Evolutionary conservation across 2,329 filamentous ascomycete species (phyloP).

Genomic region (Penicillium sclerotigenum): DNA sequence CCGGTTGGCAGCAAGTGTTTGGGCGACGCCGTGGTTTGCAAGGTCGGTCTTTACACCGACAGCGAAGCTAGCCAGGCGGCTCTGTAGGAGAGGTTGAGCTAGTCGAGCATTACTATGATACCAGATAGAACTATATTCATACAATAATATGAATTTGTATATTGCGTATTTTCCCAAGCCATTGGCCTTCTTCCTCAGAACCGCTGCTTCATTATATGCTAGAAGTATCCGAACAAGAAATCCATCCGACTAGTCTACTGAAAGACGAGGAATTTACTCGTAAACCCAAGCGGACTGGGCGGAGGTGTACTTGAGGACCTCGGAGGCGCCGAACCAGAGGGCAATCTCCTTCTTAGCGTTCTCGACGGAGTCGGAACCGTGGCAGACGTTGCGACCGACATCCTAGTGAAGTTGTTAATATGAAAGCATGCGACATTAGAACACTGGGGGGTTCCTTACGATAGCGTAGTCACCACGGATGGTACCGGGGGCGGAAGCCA

Average conservation of each 20-base stretch:
- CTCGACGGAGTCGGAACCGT: constrained; percentile 98
- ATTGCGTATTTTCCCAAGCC: constrained; percentile 17
- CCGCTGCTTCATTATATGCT: constrained; percentile 16
- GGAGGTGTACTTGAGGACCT: constrained; percentile 80
- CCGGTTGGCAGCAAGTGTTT: constrained; percentile 73
- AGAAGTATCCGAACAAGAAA: constrained; percentile 14
- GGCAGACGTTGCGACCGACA: constrained; percentile 98
- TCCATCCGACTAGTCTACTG: constrained; percentile 14
- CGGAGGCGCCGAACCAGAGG: constrained; percentile 92
- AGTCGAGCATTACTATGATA: constrained; percentile 1
- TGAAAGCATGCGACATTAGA: neutral
- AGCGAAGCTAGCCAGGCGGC: constrained; percentile 36
- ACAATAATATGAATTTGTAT: constrained; percentile 16
- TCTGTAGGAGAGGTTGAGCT: constrained; percentile 36
- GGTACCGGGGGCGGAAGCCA: constrained; percentile 90
- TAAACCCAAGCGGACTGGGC: constrained; percentile 92
- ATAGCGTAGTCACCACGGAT: constrained; percentile 94
- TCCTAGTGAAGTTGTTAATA: constrained; percentile 46
- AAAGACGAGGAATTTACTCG: constrained; percentile 57
- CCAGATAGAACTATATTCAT: constrained; percentile 5
- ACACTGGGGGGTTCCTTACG: constrained; percentile 40
- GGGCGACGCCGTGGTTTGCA: constrained; percentile 92
- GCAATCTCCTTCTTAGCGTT: constrained; percentile 99
- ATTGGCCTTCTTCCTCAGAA: constrained; percentile 13
- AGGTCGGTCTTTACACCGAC: constrained; percentile 57